Base-by-base conservation (phyloP, 768 basidiomycete genomes). In the Termitomyces sp. region DNA sequence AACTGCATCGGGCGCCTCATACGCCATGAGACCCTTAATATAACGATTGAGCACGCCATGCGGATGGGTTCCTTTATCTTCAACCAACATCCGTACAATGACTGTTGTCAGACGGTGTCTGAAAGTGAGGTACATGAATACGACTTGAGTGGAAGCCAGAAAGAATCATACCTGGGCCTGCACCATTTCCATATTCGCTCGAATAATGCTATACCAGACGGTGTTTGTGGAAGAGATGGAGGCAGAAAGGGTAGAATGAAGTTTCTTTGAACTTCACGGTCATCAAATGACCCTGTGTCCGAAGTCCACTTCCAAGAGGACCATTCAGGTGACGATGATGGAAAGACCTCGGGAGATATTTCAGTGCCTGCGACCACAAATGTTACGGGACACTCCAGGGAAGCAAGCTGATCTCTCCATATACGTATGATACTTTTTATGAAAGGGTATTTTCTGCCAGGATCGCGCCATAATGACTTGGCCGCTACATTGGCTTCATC, bases 121-220 rank as follows among this genome's bases (percentile, higher is more conserved):
- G 9, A 28, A 41, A 17, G 22, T 35, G n/a, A 47, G 10, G 10
- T 21, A 32, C 7, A 24, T 46, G 10, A 12, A 19, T 21, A n/a
- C n/a, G 0, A 32, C 9, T 10, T 30, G 17, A 32, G 28, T 21
- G 9, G 8, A 15, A 41, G 19, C 1, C 8, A 37, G 7, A 41
- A 30, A 45, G 28, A 9, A 22, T 45, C 34, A 28, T 17, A 28
- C 52, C 52, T 44, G 12, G 52, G 32, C 9, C 52, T 22, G 30
- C 52, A 53, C 52, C 52, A 53, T 7, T 53, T 53, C 52, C 52
- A 54, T 10, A 54, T 32, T 21, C 45, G 45, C 28, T 54, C 12
- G 7, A 54, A n/a, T n/a, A 54, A 15, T 11, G 38, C 45, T 45
- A 9, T 3, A 21, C 53, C 44, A 21, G 32, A 26, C 0, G 44